Evolutionary conservation across 2,329 filamentous ascomycete genomes (phyloP).

Genomic region (Cladosporium phlei): DNA sequence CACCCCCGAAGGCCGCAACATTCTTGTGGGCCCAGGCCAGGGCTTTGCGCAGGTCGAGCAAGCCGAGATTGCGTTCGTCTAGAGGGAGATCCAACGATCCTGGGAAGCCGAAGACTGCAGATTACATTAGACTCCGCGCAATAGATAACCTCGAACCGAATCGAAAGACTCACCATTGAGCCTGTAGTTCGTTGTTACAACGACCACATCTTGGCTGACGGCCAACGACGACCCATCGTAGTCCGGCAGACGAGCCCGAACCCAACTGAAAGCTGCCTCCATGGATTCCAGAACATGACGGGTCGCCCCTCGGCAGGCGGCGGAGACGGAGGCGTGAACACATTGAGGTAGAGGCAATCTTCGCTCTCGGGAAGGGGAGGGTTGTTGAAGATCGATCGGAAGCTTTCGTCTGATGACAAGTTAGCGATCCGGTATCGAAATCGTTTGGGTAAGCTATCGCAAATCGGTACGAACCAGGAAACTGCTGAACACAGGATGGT

Average conservation of each 20-base stretch:
- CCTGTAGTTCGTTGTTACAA: slow-evolving; percentile 28
- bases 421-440: too few species aligned
- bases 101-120: too few species aligned
- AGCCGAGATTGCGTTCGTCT: too few species aligned
- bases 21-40: too few species aligned
- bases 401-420: too few species aligned
- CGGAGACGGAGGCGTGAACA: background rate
- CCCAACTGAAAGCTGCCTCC: slow-evolving; percentile 33
- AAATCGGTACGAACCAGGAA: background rate
- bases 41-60: too few species aligned
- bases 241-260: background rate
- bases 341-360: background rate
- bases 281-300: slow-evolving; percentile 39
- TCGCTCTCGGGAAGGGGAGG: background rate
- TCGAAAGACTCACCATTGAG: slow-evolving; percentile 46
- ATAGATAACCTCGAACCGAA: too few species aligned
- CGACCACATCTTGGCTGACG: slow-evolving; percentile 37
- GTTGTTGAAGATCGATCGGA: background rate
- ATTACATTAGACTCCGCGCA: too few species aligned
- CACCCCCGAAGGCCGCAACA: too few species aligned
- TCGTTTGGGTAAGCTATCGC: too few species aligned
- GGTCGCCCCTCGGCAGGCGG: background rate
- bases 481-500: background rate
- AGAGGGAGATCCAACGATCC: too few species aligned
- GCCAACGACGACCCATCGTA: slow-evolving; percentile 15